Base-by-base conservation (phyloP, 495 filamentous ascomycete genomes). In the Penicillium egyptiacum region DNA sequence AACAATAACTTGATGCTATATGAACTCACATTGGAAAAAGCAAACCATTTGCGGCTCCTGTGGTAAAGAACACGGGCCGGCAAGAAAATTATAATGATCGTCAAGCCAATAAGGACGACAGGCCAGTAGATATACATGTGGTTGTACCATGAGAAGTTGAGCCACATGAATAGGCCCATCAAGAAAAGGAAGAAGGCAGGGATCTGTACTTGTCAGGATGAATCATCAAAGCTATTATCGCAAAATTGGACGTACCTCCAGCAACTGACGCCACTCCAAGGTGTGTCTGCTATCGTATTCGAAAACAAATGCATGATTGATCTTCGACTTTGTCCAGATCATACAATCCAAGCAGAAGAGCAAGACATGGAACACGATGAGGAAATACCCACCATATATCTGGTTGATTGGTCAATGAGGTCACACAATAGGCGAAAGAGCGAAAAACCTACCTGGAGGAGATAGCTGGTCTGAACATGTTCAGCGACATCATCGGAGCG, bases 241-340 rank as follows among this genome's bases (percentile, higher is more conserved):
- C 1, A 33, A 53, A 10, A 25, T 23, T 39, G 1, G 23, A 56
- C 66, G 51, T 73, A 86, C 83, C 74, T 91, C 89, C n/a, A 86
- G 77, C 40, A 97, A 78, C 65, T 96, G 87, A 66, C 88, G 86
- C 89, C 92, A 97, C 66, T 97, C 88, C 37, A 98, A 73, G 45
- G 86, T 82, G 73, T 94, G 83, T 61, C 92, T 81, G 43, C 85
- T 84, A 75, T 97, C 91, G 65, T 94, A 95, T 71, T 98, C 94
- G 67, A 98, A 98, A 64, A 98, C 88, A 73, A 98, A 98, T 30
- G 85, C 81, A 70, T 96, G 96, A 66, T 98, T 98, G 65, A 98
- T 90, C 70, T 91, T 93, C 58, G 87, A 83, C 41, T 72, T 75
- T 4, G 85, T 83, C 90, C 91, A 98, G 46, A 96, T 74, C 52